Evolutionary conservation across 495 filamentous ascomycete species (phyloP).

Genomic region (Hypoxylon fuscum): DNA sequence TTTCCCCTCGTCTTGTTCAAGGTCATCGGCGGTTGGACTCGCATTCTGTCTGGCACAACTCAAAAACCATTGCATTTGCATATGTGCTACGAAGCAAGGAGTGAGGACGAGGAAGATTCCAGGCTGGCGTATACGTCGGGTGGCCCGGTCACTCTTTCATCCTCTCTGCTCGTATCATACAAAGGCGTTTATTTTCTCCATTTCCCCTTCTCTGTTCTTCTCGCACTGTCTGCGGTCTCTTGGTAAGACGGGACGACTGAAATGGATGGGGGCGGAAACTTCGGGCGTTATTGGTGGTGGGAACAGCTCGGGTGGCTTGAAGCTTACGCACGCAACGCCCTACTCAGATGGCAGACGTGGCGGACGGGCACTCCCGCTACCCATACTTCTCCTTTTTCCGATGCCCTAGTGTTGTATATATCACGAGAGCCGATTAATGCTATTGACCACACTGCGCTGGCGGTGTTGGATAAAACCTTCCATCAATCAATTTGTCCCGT

Average conservation of each 20-base stretch:
- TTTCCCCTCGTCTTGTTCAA: slow-evolving; percentile 17
- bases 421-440: slow-evolving; percentile 33
- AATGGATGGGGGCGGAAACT: slow-evolving; percentile 6
- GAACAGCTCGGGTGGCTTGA: slow-evolving; percentile 6
- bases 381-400: slow-evolving; percentile 1
- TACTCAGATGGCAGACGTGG: slow-evolving; percentile 2
- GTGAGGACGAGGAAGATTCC: slow-evolving; percentile 6
- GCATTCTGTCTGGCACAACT: slow-evolving; percentile 32
- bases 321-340: slow-evolving; percentile 10
- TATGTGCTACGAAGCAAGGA: slow-evolving; percentile 27
- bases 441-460: slow-evolving; percentile 18
- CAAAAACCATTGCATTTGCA: slow-evolving; percentile 41
- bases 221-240: slow-evolving; percentile 13
- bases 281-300: slow-evolving; percentile 19
- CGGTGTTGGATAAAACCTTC: slow-evolving; percentile 9
- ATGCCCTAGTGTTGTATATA: slow-evolving; percentile 36
- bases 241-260: slow-evolving; percentile 33
- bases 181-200: slow-evolving; percentile 31
- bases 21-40: slow-evolving; percentile 27
- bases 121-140: slow-evolving; percentile 1
- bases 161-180: slow-evolving; percentile 24
- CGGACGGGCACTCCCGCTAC: slow-evolving; percentile 10
- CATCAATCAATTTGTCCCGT: neutral
- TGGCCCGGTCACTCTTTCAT: neutral
- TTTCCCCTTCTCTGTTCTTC: slow-evolving; percentile 9